Evolutionary conservation across 2,329 filamentous ascomycete species (phyloP).

Genomic region (Aureobasidium leucospermi): DNA sequence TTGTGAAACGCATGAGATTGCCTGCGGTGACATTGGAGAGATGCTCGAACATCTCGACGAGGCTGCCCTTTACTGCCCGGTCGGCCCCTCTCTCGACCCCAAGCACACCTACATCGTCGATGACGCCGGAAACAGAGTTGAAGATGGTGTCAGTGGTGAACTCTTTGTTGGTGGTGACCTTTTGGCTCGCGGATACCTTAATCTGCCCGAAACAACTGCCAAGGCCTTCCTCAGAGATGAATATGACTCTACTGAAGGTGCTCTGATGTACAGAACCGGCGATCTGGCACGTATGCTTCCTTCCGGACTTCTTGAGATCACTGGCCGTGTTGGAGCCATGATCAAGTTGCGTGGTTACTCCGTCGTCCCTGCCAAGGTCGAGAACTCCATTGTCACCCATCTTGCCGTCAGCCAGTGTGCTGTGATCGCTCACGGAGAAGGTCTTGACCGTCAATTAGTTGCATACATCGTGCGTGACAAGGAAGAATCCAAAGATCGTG

Average conservation of each 20-base stretch:
- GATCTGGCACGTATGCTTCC: slow-evolving; percentile 62
- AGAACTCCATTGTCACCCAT: slow-evolving; percentile 62
- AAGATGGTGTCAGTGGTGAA: slow-evolving; percentile 59
- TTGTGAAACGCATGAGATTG: slow-evolving; percentile 74
- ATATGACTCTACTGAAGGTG: slow-evolving; percentile 52
- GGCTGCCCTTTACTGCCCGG: slow-evolving; percentile 63
- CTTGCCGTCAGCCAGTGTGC: slow-evolving; percentile 65
- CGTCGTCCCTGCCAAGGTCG: slow-evolving; percentile 68
- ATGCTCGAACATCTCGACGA: slow-evolving; percentile 51
- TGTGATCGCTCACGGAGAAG: slow-evolving; percentile 67
- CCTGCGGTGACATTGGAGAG: slow-evolving; percentile 64
- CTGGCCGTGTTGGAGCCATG: slow-evolving; percentile 68
- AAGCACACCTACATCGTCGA: slow-evolving; percentile 66
- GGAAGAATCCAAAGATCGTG: slow-evolving; percentile 51
- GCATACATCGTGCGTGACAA: slow-evolving; percentile 68
- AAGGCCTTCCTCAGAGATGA: slow-evolving; percentile 62
- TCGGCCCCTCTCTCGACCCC: slow-evolving; percentile 62
- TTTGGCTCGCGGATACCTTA: slow-evolving; percentile 69
- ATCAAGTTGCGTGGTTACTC: slow-evolving; percentile 76
- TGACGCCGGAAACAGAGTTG: slow-evolving; percentile 58
- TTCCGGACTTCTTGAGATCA: slow-evolving; percentile 65
- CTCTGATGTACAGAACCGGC: slow-evolving; percentile 68
- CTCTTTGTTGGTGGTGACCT: slow-evolving; percentile 68
- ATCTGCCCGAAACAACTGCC: slow-evolving; percentile 69
- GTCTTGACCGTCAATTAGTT: slow-evolving; percentile 65